Percentiles rank a stretch among this genome's conserved stretches.
These are phyloP conservation scores for Cladobotryum mycophilum DNA, from an alignment of 2,329 filamentous ascomycete species.

Conservation along the genomic window DNA sequence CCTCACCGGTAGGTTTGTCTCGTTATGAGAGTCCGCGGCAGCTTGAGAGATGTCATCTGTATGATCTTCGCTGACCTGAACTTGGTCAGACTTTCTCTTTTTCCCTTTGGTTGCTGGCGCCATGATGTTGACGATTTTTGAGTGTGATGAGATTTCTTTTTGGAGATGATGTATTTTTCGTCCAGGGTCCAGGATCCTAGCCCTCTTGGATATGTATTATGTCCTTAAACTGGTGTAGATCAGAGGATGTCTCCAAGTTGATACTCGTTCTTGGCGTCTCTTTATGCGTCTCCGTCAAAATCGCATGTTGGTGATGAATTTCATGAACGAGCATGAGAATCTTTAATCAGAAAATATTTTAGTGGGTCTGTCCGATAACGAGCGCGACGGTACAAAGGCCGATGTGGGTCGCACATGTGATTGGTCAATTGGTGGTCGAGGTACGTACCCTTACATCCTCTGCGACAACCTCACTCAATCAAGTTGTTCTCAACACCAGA, in stretches of 20 bases:
- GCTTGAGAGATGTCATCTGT: conserved; percentile 6
- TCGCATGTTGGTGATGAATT: conserved; percentile 5
- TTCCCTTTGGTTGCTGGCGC: conserved; percentile 17
- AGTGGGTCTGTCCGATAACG: conserved; percentile 4
- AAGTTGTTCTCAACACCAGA: no score
- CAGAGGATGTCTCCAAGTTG: neutral
- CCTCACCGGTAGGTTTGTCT: conserved; percentile 29
- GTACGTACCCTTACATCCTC: no score
- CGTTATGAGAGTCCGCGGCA: conserved; percentile 15
- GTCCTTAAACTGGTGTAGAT: no score
- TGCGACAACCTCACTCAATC: no score
- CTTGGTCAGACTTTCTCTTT: conserved; percentile 25
- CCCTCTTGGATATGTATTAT: no score
- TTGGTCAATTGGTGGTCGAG: conserved; percentile 6
- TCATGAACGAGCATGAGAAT: neutral
- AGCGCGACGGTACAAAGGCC: conserved; percentile 1
- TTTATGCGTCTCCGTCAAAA: neutral
- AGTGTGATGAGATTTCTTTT: neutral
- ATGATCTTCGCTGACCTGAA: conserved; percentile 9
- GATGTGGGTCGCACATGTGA: conserved; percentile 1
- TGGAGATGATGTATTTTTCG: neutral
- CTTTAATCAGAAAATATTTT: conserved; percentile 13
- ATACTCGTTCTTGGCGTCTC: neutral
- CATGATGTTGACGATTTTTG: conserved; percentile 9
- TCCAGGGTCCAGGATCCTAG: no score